phyloP scores from a whole-genome alignment of 2,329 filamentous ascomycete species.

The Niveomyces coronatus region DNA sequence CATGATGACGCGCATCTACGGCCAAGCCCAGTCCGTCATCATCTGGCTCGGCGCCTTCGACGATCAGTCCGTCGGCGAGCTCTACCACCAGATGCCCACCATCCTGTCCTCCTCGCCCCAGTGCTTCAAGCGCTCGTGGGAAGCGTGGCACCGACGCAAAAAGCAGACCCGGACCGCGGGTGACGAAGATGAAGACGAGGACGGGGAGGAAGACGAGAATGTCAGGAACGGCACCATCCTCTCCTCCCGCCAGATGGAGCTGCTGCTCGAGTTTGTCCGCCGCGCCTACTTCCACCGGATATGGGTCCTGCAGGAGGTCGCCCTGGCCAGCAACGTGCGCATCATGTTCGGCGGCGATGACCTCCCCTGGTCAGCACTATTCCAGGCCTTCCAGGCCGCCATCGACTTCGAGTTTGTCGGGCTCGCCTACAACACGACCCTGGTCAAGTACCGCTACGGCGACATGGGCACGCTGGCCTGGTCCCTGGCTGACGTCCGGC shows the following conservation, averaged over 20 bases:
- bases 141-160: conserved; percentile 6
- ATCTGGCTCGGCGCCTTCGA: conserved; percentile 9
- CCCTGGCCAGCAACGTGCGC: conserved; percentile 8
- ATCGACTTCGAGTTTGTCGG: conserved; percentile 7
- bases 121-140: conserved; percentile 8
- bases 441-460: conserved; percentile 7
- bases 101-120: conserved; percentile 1
- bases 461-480: conserved; percentile 9
- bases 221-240: conserved; percentile 7
- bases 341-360: conserved; percentile 12
- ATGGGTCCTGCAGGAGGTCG: conserved; percentile 14
- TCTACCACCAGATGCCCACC: conserved; percentile 3
- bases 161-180: background rate
- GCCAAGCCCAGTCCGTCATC: conserved; percentile 5
- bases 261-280: conserved; percentile 5
- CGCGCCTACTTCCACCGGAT: conserved; percentile 13
- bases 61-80: background rate
- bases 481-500: conserved; percentile 2
- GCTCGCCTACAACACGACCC: conserved; percentile 2
- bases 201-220: background rate
- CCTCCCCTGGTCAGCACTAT: background rate
- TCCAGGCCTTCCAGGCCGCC: conserved; percentile 7
- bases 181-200: background rate
- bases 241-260: background rate
- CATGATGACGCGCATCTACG: conserved; percentile 13